Evolutionary conservation across 257 asterid species (phyloP), one percentile per base, ranked within the genome.

Genomic region (Cruciata laevipes): DNA sequence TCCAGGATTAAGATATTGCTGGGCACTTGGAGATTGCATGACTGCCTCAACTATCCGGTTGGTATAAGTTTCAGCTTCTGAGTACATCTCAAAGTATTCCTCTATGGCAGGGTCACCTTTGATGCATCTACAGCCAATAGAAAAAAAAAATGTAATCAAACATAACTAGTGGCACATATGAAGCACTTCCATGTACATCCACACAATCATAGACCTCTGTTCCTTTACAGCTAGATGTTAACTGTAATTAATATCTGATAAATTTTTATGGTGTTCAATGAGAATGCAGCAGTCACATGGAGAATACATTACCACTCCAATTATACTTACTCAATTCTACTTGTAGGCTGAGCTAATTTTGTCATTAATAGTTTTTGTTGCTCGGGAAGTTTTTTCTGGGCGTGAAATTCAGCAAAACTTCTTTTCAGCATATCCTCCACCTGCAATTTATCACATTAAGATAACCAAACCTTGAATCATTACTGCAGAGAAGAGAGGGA

Each of bases 371-470:
- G 95, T 70, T 86, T 87, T 65, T 93, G 90, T 60, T 84, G 61
- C 87, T 93, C 99, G 17, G 99, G 99, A 76, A 93, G 95, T 78
- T 93, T 93, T 82, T 84, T 88, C 85, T 93, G 99, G 58, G 99
- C 88, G 73, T 93, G 99, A 84, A 93, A 93, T 85, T 93, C 99
- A 37, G 99, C 99, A 73, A 93, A 90, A 84, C 99, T 93, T 83
- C 97, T 82, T 82, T 93, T 93, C 76, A 93, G 87, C 99, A 93
- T 93, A 79, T 93, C 99, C 82, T 93, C 99, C 80, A 93, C 95
- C 99, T 93, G 86, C 71, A 82, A 68, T 69, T 57, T 30, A 24
- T 18, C 61, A 42, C 35, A 24, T 32, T 51, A 33, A 56, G 31
- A 59, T 10, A 56, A 58, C 30, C 30, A 57, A 63, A 17, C 9